These are phyloP conservation scores for Quillaja saponaria DNA, from an alignment of 306 rosid genomes.

Conservation along the genomic window DNA sequence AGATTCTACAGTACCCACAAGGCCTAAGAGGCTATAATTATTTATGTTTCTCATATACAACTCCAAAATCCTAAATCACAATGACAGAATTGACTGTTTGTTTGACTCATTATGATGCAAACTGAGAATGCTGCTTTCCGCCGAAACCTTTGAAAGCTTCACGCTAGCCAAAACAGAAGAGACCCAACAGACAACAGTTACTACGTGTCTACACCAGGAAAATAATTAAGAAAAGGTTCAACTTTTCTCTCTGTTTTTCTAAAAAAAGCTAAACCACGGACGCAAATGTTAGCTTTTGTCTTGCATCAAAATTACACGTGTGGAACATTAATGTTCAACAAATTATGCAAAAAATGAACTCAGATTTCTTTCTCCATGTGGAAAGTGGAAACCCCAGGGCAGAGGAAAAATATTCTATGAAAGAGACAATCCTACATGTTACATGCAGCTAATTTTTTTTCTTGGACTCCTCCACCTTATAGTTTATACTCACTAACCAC, in stretches of 20 bases:
- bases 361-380: too few species aligned
- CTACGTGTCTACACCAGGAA: constrained; percentile 26
- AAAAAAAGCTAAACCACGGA: not conserved
- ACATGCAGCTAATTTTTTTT: too few species aligned
- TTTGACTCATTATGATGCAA: not conserved
- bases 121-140: constrained; percentile 40
- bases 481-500: too few species aligned
- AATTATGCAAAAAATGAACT: not conserved
- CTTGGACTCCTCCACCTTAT: not conserved
- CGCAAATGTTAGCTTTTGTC: not conserved
- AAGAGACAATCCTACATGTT: not conserved
- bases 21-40: too few species aligned
- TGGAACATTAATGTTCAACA: not conserved
- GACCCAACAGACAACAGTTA: constrained; percentile 18
- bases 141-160: constrained; percentile 32
- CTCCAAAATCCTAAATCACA: constrained; percentile 18
- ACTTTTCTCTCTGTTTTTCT: not conserved
- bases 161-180: constrained; percentile 9
- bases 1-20: constrained; percentile 31
- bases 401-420: not conserved
- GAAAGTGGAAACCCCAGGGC: not conserved
- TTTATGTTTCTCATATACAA: constrained; percentile 28
- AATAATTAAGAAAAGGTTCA: too few species aligned
- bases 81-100: constrained; percentile 28
- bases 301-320: not conserved